Conservation (phyloP, 768 basidiomycete genomes). For the Tulasnella calospora region DNA sequence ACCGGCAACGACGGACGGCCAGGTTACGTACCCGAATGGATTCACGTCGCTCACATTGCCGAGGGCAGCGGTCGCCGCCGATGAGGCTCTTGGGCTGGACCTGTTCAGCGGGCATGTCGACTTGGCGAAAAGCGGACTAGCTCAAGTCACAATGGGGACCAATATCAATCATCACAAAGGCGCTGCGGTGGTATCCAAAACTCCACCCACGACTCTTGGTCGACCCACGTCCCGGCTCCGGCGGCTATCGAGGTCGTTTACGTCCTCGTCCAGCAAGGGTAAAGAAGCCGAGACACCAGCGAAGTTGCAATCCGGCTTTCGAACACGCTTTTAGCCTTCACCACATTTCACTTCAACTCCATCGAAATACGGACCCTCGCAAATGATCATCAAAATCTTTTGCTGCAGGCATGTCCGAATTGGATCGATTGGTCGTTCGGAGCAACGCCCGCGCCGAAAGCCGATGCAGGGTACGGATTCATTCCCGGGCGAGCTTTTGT, state of each 20-base stretch:
- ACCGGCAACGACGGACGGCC: slow-evolving; percentile 29
- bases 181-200: slow-evolving; percentile 25
- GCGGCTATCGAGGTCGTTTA: background rate
- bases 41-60: slow-evolving; percentile 47
- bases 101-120: slow-evolving; percentile 40
- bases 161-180: slow-evolving; percentile 39
- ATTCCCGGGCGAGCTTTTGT: slow-evolving; percentile 86
- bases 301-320: slow-evolving; percentile 27
- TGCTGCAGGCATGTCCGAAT: slow-evolving; percentile 73
- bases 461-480: slow-evolving; percentile 49
- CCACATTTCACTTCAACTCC: slow-evolving; percentile 68
- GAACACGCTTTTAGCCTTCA: slow-evolving; percentile 53
- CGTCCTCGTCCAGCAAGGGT: background rate
- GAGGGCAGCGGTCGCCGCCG: slow-evolving; percentile 42
- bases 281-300: background rate
- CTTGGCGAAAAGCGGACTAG: slow-evolving; percentile 67
- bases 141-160: slow-evolving; percentile 84
- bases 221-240: background rate
- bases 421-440: slow-evolving; percentile 64
- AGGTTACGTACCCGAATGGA: slow-evolving; percentile 28
- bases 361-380: slow-evolving; percentile 57
- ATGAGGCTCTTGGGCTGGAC: slow-evolving; percentile 31
- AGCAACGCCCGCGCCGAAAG: slow-evolving; percentile 39
- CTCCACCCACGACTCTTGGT: background rate
- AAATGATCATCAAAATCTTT: slow-evolving; percentile 80